Evolutionary conservation across 495 filamentous ascomycete species (phyloP), one percentile per base, ranked within the genome.

Genomic region (Tuber brumale): DNA sequence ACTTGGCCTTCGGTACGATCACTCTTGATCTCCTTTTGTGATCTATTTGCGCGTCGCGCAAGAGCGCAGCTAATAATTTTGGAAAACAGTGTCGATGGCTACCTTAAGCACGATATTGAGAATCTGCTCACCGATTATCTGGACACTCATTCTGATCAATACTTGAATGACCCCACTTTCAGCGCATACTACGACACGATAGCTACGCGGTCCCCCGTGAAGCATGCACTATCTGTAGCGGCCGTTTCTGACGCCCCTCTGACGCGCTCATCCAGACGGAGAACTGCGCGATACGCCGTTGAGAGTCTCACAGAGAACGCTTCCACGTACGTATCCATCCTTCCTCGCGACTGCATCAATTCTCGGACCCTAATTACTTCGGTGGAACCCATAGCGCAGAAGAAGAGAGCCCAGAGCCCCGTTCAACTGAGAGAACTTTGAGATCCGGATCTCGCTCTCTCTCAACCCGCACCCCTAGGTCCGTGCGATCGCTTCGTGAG

Each of bases 61-160:
- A n/a, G 51, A 51, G 31, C 70, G 44, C 72, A 45, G 39, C 80
- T 85, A 73, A 85, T 75, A 48, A 46, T 57, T n/a, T 44, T 37
- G 31, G 51, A 44, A 46, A 27, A 78, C 79, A 97, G 94, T 80
- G 89, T 88, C 81, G 91, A 92, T 73, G 87, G 88, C 51, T 84
- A 89, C 77, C 92, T 91, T 80, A 97, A 97, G 85, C 84, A 86
- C 77, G 94, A 98, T n/a, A 89, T 98, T 57, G 92, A 94, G 82
- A 80, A 86, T 72, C 87, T 88, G 41, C 88, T 99, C 74, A 92
- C 95, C 72, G 88, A 92, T 39, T 90, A 92, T 85, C 89, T 99
- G 51, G 86, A 88, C 76, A 85, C 87, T 44, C 90, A 97, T 84
- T 84, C 87, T 46, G 83, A 88, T 70, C 87, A 86, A 46, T 91